Conservation (phyloP, 768 basidiomycete species). For the Kwoniella mangroviensis region DNA sequence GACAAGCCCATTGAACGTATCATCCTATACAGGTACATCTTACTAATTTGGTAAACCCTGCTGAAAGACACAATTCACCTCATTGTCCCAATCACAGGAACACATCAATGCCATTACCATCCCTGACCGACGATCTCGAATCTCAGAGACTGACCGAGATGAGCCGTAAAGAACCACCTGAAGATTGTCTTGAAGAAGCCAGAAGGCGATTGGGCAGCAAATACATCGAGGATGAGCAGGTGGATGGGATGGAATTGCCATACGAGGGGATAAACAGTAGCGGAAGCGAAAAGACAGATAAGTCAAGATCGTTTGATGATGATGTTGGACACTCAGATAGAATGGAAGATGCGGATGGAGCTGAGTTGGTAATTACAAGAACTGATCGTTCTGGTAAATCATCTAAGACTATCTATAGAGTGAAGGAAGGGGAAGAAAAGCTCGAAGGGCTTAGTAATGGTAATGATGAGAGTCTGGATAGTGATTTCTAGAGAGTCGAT, state of each 20-base stretch:
- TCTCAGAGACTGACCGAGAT: not conserved
- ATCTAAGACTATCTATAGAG: not conserved
- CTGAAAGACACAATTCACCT: too few species aligned
- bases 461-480: not conserved
- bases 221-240: not conserved
- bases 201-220: not conserved
- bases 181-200: constrained; percentile 8
- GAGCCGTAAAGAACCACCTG: not conserved
- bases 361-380: not conserved
- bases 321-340: not conserved
- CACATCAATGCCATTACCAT: too few species aligned
- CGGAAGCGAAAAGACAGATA: not conserved
- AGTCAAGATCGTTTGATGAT: not conserved
- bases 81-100: too few species aligned
- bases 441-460: not conserved
- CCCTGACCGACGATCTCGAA: not conserved
- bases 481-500: not conserved
- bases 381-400: not conserved
- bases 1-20: too few species aligned
- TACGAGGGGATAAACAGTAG: not conserved
- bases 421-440: not conserved
- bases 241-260: not conserved
- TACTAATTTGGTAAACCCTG: too few species aligned
- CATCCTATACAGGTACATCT: too few species aligned
- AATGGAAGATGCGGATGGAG: not conserved